Conservation (phyloP, 2,329 filamentous ascomycete species). For the Ceratocystis alfenasii region DNA sequence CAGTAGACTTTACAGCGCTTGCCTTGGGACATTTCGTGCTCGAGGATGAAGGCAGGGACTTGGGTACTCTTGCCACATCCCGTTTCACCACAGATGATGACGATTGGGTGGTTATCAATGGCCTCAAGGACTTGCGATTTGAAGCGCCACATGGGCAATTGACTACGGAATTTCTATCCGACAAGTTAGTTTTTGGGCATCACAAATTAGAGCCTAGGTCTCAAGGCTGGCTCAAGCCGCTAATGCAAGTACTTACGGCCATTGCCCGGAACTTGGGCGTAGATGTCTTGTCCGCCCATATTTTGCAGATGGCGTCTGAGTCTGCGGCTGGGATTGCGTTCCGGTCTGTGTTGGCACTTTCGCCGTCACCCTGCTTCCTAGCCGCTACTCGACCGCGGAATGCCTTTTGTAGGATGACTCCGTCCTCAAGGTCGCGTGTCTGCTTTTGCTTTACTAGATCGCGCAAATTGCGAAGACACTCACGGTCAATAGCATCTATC, state of each 20-base stretch:
- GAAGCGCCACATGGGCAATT: conserved; percentile 83
- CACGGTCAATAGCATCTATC: conserved; percentile 58
- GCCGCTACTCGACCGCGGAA: conserved; percentile 51
- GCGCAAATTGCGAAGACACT: conserved; percentile 54
- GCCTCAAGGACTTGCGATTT: conserved; percentile 63
- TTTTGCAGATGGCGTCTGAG: conserved; percentile 42
- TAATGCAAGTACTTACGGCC: conserved; percentile 41
- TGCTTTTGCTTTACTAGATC: conserved; percentile 55
- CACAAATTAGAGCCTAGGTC: too few relatives aligned
- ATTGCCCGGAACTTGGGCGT: conserved; percentile 61
- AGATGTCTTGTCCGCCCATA: conserved; percentile 48
- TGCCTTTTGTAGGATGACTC: conserved; percentile 63
- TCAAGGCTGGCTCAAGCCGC: too few relatives aligned
- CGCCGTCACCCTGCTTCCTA: conserved; percentile 36
- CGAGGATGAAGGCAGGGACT: conserved; percentile 84
- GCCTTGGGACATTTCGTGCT: conserved; percentile 72
- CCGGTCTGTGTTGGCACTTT: conserved; percentile 36
- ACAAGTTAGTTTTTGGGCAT: conserved; percentile 14
- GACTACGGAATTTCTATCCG: conserved; percentile 49
- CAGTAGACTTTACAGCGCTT: conserved; percentile 85
- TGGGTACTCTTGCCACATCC: conserved; percentile 97
- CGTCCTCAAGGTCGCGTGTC: conserved; percentile 59
- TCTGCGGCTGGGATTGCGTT: conserved; percentile 31
- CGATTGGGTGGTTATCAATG: conserved; percentile 68
- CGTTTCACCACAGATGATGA: conserved; percentile 93